These are phyloP conservation scores for Talaromyces sp. DNA, from an alignment of 2,329 filamentous ascomycete species.

Conservation along the genomic window DNA sequence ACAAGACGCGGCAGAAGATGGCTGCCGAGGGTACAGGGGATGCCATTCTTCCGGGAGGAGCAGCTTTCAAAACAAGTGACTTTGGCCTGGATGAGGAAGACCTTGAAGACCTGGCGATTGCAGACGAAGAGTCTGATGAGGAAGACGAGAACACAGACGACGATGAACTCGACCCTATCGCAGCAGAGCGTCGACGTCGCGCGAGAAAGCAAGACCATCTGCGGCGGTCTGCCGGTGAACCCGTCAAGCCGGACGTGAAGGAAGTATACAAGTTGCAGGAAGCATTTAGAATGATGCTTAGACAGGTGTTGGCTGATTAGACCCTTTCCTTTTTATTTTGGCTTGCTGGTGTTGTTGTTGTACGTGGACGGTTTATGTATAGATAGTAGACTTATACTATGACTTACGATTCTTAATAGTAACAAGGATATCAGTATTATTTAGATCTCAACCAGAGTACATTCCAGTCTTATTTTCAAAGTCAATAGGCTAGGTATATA, in stretches of 20 bases:
- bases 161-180: constrained; percentile 81
- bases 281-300: constrained; percentile 75
- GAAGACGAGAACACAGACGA: constrained; percentile 64
- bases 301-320: constrained; percentile 71
- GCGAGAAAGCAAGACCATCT: constrained; percentile 75
- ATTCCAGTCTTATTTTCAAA: background rate
- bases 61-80: constrained; percentile 69
- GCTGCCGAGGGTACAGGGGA: constrained; percentile 65
- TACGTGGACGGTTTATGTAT: background rate
- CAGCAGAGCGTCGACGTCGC: constrained; percentile 74
- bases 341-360: background rate
- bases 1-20: constrained; percentile 99
- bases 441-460: background rate
- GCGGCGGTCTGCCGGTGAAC: constrained; percentile 75
- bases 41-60: constrained; percentile 45
- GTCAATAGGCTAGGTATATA: background rate
- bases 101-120: constrained; percentile 78
- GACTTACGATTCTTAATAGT: constrained; percentile 3
- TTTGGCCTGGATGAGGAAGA: constrained; percentile 84
- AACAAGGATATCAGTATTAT: background rate
- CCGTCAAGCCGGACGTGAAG: constrained; percentile 69
- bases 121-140: constrained; percentile 64
- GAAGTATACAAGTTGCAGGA: constrained; percentile 78
- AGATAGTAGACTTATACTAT: background rate
- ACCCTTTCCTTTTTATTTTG: background rate